Percentiles rank a stretch among this genome's conserved stretches.
These are phyloP conservation scores for Hsuehochloa calcarea DNA, from an alignment of 176 grass and related monocot species.

Conservation along the genomic window DNA sequence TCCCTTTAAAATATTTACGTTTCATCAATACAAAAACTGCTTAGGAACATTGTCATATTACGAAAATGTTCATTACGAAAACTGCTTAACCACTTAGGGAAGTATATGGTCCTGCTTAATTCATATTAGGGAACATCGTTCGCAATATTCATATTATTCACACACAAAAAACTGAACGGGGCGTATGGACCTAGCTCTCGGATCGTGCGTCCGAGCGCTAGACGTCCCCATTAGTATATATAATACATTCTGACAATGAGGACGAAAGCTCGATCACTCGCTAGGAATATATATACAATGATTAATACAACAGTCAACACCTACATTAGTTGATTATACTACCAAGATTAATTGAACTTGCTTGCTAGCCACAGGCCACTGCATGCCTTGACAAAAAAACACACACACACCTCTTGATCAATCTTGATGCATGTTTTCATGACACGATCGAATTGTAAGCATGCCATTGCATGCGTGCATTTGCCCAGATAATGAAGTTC, in stretches of 20 bases:
- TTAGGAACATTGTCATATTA: too few relatives aligned
- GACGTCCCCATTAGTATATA: too few relatives aligned
- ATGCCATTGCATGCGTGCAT: neutral
- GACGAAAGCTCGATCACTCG: slow-evolving; percentile 6
- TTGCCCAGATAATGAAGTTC: neutral
- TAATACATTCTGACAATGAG: neutral
- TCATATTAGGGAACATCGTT: too few relatives aligned
- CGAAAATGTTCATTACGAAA: too few relatives aligned
- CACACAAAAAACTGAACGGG: too few relatives aligned
- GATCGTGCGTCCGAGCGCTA: too few relatives aligned
- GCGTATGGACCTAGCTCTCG: too few relatives aligned
- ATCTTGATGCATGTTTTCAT: neutral
- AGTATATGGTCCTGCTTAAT: too few relatives aligned
- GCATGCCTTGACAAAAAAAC: neutral
- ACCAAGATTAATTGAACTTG: neutral
- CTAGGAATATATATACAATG: slow-evolving; percentile 1
- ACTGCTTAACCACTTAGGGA: too few relatives aligned
- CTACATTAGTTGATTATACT: neutral
- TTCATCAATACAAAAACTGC: too few relatives aligned
- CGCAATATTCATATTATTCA: too few relatives aligned
- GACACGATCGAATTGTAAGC: neutral
- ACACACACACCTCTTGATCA: neutral
- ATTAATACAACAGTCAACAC: slow-evolving; percentile 16
- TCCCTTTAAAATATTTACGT: too few relatives aligned
- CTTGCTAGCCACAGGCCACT: neutral